These are phyloP conservation scores for Trichophyton schoenleinii DNA, from an alignment of 2,329 filamentous ascomycete genomes.

Conservation along the genomic window DNA sequence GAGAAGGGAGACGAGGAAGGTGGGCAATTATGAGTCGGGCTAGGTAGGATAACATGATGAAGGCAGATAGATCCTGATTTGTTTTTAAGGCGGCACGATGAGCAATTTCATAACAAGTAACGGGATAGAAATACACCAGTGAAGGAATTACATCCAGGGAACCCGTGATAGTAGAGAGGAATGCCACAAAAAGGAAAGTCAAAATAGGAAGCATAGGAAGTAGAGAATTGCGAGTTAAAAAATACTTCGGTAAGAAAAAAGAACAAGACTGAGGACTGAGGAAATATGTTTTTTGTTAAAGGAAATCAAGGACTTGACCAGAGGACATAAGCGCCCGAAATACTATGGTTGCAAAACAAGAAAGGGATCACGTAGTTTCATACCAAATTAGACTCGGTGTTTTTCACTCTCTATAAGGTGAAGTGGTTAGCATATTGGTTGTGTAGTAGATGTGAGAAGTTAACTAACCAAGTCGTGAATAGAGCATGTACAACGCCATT, in stretches of 20 bases:
- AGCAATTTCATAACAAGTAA: background rate
- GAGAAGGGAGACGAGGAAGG: background rate
- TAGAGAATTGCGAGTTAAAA: background rate
- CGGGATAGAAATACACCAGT: slow-evolving; percentile 1
- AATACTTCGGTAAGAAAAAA: background rate
- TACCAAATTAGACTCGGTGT: slow-evolving; percentile 47
- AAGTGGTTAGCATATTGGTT: background rate
- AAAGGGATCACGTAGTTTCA: background rate
- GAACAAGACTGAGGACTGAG: background rate
- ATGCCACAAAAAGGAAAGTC: background rate
- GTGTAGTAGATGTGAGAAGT: background rate
- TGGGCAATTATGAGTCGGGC: background rate
- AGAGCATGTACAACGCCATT: slow-evolving; percentile 99
- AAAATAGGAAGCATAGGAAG: background rate
- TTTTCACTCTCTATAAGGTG: slow-evolving; percentile 55
- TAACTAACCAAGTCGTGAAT: slow-evolving; percentile 76
- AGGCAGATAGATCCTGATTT: background rate
- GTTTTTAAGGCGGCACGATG: background rate
- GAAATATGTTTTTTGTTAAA: background rate
- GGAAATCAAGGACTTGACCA: slow-evolving; percentile 1
- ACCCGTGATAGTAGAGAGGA: background rate
- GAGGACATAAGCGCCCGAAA: background rate
- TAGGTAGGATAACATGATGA: background rate
- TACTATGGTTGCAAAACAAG: background rate
- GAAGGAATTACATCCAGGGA: slow-evolving; percentile 5